phyloP scores from a whole-genome alignment of 495 filamentous ascomycete species.

The Aspergillus sparsus region DNA sequence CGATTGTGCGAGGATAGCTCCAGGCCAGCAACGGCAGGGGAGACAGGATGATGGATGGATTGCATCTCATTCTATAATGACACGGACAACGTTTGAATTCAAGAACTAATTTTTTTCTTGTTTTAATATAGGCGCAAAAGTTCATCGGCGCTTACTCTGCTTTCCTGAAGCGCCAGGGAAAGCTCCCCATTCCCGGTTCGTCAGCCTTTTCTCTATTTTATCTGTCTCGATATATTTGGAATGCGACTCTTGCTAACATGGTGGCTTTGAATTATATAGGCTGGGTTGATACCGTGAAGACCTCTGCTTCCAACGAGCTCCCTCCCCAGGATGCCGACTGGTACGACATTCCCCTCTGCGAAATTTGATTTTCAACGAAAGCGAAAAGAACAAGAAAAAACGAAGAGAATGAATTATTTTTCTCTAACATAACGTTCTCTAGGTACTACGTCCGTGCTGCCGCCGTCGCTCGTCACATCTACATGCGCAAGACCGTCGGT shows the following conservation, averaged over 20 bases:
- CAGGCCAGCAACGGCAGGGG: neutral
- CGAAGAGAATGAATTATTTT: neutral
- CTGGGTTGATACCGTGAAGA: constrained; percentile 99
- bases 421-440: constrained; percentile 14
- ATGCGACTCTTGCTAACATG: neutral
- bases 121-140: constrained; percentile 73
- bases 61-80: neutral
- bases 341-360: constrained; percentile 42
- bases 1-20: too few species aligned
- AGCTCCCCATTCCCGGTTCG: constrained; percentile 91
- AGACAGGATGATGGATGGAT: neutral
- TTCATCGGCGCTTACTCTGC: constrained; percentile 93
- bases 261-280: constrained; percentile 48
- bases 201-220: constrained; percentile 13
- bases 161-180: constrained; percentile 98
- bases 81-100: constrained; percentile 12
- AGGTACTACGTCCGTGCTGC: constrained; percentile 98
- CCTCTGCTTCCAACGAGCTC: constrained; percentile 90
- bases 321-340: constrained; percentile 96
- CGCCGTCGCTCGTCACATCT: constrained; percentile 94
- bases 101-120: constrained; percentile 16
- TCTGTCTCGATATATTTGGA: neutral
- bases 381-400: neutral
- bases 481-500: constrained; percentile 98
- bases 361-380: neutral